Base-by-base conservation (phyloP, 345 rosid species). In the Raphanus sativus region DNA sequence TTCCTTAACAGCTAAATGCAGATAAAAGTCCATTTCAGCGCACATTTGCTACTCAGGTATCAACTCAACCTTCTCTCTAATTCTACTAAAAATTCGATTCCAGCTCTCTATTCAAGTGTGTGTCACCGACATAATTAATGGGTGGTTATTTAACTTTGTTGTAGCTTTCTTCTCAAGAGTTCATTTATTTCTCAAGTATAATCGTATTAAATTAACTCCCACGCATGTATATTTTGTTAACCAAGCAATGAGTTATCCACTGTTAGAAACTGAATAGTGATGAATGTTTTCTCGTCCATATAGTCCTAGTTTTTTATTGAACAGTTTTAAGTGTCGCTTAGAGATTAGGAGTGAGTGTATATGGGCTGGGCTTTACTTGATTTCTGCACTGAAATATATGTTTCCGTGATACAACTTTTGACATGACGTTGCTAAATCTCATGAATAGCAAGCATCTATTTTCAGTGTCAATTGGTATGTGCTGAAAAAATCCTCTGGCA, bases 1-100 rank as follows among this genome's bases (percentile, higher is more conserved):
- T 69, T 81, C 13, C 25, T 30, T 81, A 77, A 83, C 95, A 94
- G 98, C 84, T 94, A 52, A 94, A 92, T 86, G 88, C 82, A 11
- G 97, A 90, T 79, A 92, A 90, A 83, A 94, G 97, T 75, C 98
- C 98, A 42, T 94, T 92, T 71, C 98, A 94, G 71, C 82, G 98
- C 70, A 90, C 97, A 65, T 94, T 94, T 86, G 98, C 89, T 76
- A 89, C 87, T 77, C 98, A 94, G 98, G 98, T 94, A 86, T 54
- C 29, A 67, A 64, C 40, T 66, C 56, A 54, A 64, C 34, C 16
- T 70, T 69, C 58, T 65, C 17, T 63, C 36, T 66, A 60, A 36
- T 3, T 65, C 8, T 21, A 13, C 6, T 26, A 29, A 1, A 56
- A n/a, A 21, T 21, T 21, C 21, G 21, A 21, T 21, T 21, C 21